These are phyloP conservation scores for Adiantum capillusveneris DNA, from an alignment of 75 land plant genomes.

Conservation along the genomic window DNA sequence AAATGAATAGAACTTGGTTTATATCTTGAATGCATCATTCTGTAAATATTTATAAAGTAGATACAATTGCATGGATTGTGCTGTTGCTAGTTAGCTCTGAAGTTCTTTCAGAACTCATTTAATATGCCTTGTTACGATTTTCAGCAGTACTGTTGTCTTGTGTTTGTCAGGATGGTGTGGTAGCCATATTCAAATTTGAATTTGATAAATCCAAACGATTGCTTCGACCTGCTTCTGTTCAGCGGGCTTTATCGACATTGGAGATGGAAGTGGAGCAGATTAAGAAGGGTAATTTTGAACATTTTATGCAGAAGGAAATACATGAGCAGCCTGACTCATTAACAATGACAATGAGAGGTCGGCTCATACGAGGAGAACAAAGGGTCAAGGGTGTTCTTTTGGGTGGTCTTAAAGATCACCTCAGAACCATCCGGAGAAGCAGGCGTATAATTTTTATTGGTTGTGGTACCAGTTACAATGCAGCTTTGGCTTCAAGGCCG, in stretches of 20 bases:
- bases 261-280: conserved; percentile 99
- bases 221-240: conserved; percentile 76
- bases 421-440: conserved; percentile 83
- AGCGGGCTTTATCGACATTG: conserved; percentile 83
- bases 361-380: conserved; percentile 65
- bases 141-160: too few relatives aligned
- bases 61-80: too few relatives aligned
- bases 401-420: conserved; percentile 92
- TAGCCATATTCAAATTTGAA: conserved; percentile 82
- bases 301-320: conserved; percentile 98
- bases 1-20: too few relatives aligned
- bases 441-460: conserved; percentile 92
- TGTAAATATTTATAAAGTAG: too few relatives aligned
- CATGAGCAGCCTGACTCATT: conserved; percentile 98
- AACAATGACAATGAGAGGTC: conserved; percentile 94
- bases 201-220: conserved; percentile 39
- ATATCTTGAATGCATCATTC: too few relatives aligned
- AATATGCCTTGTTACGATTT: too few relatives aligned
- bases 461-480: conserved; percentile 98
- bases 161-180: conserved; percentile 71
- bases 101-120: too few relatives aligned
- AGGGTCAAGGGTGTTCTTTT: conserved; percentile 73
- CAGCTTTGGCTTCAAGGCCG: conserved; percentile 90
- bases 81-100: too few relatives aligned
- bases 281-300: conserved; percentile 91